Base-by-base conservation (phyloP, 176 grass and related monocot species). In the Hordeum vulgare region DNA sequence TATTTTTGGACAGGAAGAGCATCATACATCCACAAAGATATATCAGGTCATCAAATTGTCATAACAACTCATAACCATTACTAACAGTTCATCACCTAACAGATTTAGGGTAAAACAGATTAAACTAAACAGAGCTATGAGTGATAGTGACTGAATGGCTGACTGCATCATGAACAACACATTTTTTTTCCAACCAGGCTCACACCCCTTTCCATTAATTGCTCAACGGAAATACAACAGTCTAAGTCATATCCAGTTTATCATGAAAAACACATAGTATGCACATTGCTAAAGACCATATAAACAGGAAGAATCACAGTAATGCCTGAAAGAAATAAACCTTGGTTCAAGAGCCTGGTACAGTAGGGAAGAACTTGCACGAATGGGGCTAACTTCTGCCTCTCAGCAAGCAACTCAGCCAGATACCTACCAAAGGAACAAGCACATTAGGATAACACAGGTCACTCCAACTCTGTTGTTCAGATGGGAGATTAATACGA, bases 341-440 rank as follows among this genome's bases (percentile, higher is more conserved):
- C 97, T 99, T 94, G 91, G 79, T 96, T 96, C 68, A 99, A 87
- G 77, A 99, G 97, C 33, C 91, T 93, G 74, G 77, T 92, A 75
- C 97, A 99, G 86, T 92, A 94, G 42, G 97, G 97, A 83, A 99
- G 91, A 56, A 99, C 93, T 99, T 96, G 93, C 71, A 99, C 78
- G 58, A 99, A 99, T 84, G 97, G 97, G 54, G 83, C 91, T 85
- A 99, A 77, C 85, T 99, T 99, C 81, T 99, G 93, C 87, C 93
- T 99, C 92, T 99, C 97, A 31, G 91, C 93, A 71, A 99, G 86
- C 82, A 99, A 77, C 76, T 99, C 97, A 63, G 97, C 83, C 85
- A 99, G 84, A 94, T 94, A 99, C 89, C 97, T 99, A 84, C 71
- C 27, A 86, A 79, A 88, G 67, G 70, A 79, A 42, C 57, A 71